Base-by-base conservation (phyloP, 2,329 filamentous ascomycete species). In the Ceratocystis eucalypticola region DNA sequence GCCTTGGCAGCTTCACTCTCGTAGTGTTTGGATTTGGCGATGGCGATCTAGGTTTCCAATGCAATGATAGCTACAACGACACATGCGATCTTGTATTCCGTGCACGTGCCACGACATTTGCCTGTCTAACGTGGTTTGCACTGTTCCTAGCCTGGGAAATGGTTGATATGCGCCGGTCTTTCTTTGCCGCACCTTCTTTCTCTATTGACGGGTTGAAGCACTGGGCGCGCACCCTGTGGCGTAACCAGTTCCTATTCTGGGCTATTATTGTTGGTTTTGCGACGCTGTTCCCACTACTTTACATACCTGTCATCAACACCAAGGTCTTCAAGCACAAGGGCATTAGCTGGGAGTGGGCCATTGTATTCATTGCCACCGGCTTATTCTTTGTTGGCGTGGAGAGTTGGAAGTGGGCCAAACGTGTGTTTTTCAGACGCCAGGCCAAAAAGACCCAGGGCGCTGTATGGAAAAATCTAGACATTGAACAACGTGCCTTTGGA, bases 101-200 rank as follows among this genome's bases (percentile, higher is more conserved):
- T 20, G 88, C 87, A 0, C 84, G 88, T 15, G 86, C 86, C 0
- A 89, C 88, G 0, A 87, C 84, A 3, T 91, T 91, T 72, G 86
- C 85, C 41, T 88, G 83, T 70, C 79, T 91, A 64, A 91, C 87
- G 0, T 91, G 88, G 87, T 87, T 87, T 70, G 86, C 87, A 0
- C 80, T 91, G 20, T 88, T 91, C 77, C 79, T 89, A 4, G 88
- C 88, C 0, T 91, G 88, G 88, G 87, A 91, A 74, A 87, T 89
- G 81, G 80, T 89, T 68, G 81, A 88, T 71, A 82, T 87, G 76
- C 84, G 88, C 25, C 83, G 86, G 55, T 86, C 83, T 6, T 88
- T 91, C 78, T 91, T 91, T 81, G 82, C 80, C 28, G 84, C 81
- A 71, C 77, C 76, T 67, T 83, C 84, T 72, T 79, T 86, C 66